phyloP scores from a whole-genome alignment of 2,329 filamentous ascomycete species.

The Fusarium sp. region DNA sequence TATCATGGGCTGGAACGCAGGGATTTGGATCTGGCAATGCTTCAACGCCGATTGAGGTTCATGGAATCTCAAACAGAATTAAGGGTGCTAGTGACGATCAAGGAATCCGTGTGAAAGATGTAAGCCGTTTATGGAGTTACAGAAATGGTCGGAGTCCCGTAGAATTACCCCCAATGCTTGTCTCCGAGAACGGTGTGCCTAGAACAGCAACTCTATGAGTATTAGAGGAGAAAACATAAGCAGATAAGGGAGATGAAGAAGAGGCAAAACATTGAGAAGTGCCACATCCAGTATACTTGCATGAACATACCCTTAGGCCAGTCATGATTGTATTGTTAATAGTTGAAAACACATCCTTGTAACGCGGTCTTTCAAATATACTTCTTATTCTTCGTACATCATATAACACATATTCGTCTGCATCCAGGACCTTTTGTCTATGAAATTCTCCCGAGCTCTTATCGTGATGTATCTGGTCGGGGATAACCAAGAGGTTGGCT shows the following conservation, averaged over 20 bases:
- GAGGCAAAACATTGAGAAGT: not conserved
- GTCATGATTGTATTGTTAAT: not conserved
- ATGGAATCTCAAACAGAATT: slow-evolving; percentile 42
- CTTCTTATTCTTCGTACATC: not conserved
- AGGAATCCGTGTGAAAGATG: slow-evolving; percentile 64
- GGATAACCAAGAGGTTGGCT: not conserved
- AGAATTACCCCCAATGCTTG: slow-evolving; percentile 51
- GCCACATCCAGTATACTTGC: not conserved
- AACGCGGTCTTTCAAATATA: not conserved
- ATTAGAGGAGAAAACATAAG: not conserved
- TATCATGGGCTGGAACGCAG: slow-evolving; percentile 55
- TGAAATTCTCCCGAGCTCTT: not conserved
- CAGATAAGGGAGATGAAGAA: not conserved
- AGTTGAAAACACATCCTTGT: not conserved
- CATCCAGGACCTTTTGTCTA: not conserved
- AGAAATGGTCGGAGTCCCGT: slow-evolving; percentile 65
- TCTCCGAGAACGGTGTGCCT: slow-evolving; percentile 48
- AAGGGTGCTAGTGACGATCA: slow-evolving; percentile 40
- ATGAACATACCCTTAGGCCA: not conserved
- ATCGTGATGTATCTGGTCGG: not conserved
- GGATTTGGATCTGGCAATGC: slow-evolving; percentile 50
- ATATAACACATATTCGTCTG: not conserved
- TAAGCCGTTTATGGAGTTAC: slow-evolving; percentile 71
- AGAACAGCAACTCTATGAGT: slow-evolving; percentile 52
- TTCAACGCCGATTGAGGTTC: slow-evolving; percentile 50